Evolutionary conservation across 2,329 filamentous ascomycete species (phyloP).

Genomic region (Penicillium decumbens): DNA sequence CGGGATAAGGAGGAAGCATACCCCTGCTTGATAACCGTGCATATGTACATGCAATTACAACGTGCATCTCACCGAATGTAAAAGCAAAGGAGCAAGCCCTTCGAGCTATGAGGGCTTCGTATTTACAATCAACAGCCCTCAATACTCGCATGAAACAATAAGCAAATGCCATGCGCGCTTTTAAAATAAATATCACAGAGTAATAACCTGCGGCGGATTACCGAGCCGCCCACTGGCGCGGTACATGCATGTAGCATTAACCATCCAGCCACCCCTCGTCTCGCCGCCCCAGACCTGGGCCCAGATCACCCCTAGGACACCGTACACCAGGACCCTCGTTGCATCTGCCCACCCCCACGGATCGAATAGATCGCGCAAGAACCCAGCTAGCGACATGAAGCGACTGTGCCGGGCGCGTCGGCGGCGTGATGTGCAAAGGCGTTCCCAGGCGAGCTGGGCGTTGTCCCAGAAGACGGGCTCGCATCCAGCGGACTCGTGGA

Average conservation of each 20-base stretch:
- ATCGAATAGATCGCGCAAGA: constrained; percentile 37
- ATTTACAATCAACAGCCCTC: background rate
- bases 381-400: constrained; percentile 24
- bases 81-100: background rate
- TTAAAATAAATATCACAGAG: constrained; percentile 18
- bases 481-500: constrained; percentile 69
- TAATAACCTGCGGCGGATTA: constrained; percentile 39
- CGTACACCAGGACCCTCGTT: constrained; percentile 49
- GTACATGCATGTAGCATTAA: constrained; percentile 55
- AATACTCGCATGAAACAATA: background rate
- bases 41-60: background rate
- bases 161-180: background rate
- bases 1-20: background rate
- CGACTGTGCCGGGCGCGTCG: constrained; percentile 23
- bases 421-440: constrained; percentile 47
- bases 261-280: constrained; percentile 49
- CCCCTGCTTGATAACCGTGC: background rate
- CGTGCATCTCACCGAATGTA: background rate
- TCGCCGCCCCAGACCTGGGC: constrained; percentile 55
- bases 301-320: constrained; percentile 56
- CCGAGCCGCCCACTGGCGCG: constrained; percentile 32
- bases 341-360: constrained; percentile 46
- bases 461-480: constrained; percentile 71
- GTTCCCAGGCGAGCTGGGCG: constrained; percentile 66
- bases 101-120: background rate